These are phyloP conservation scores for Bacidia rubella DNA, from an alignment of 495 filamentous ascomycete species.

Conservation along the genomic window DNA sequence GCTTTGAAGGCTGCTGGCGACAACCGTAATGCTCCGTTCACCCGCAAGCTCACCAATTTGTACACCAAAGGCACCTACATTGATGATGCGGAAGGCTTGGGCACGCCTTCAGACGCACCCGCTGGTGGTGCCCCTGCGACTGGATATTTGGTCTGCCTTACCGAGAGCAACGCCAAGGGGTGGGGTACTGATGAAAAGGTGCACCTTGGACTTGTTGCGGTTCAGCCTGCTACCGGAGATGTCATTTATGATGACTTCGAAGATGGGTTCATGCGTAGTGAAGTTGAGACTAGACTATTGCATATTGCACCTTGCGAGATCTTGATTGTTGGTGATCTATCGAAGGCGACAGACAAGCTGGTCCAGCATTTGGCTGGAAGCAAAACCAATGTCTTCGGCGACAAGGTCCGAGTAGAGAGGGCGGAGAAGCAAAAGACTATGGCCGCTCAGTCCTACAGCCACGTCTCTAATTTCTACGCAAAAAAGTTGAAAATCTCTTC, in stretches of 20 bases:
- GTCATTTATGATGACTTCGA: constrained; percentile 95
- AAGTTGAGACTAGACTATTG: constrained; percentile 85
- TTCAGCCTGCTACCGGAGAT: constrained; percentile 90
- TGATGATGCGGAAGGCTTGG: constrained; percentile 78
- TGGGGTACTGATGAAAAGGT: constrained; percentile 87
- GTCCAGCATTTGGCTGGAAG: constrained; percentile 80
- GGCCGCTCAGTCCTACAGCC: constrained; percentile 71
- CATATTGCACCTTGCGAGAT: constrained; percentile 96
- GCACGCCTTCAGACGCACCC: constrained; percentile 32
- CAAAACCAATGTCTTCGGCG: constrained; percentile 85
- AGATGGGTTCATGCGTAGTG: constrained; percentile 95
- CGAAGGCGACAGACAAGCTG: constrained; percentile 87
- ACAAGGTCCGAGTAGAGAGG: constrained; percentile 71
- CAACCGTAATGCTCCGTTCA: constrained; percentile 86
- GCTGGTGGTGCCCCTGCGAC: constrained; percentile 51
- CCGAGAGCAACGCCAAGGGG: constrained; percentile 74
- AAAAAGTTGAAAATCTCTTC: constrained; percentile 58
- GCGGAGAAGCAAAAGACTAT: constrained; percentile 66
- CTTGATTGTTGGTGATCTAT: constrained; percentile 84
- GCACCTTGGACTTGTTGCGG: constrained; percentile 81
- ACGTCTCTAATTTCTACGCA: constrained; percentile 90
- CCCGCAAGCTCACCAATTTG: constrained; percentile 84
- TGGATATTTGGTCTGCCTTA: constrained; percentile 86
- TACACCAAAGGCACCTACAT: constrained; percentile 99
- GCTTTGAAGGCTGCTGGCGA: constrained; percentile 92